These are phyloP conservation scores for Penicillium waksmanii DNA, from an alignment of 495 filamentous ascomycete species.

Conservation along the genomic window DNA sequence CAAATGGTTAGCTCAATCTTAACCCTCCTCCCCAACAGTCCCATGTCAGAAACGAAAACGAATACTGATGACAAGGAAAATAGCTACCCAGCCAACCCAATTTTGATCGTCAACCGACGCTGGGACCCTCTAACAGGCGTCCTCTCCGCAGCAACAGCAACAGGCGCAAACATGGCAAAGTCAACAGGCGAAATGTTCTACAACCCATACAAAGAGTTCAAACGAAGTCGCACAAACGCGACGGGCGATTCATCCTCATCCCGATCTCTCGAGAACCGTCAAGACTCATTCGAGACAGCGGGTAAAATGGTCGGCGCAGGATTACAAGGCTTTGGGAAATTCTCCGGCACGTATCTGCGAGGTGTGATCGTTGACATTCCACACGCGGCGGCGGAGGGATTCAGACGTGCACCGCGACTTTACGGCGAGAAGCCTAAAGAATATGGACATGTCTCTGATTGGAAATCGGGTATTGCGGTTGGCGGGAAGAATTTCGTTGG, in stretches of 20 bases:
- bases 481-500: slow-evolving; percentile 64
- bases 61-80: slow-evolving; percentile 13
- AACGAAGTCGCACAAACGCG: slow-evolving; percentile 14
- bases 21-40: no score
- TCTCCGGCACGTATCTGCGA: slow-evolving; percentile 31
- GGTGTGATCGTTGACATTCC: slow-evolving; percentile 64
- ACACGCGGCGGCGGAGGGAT: slow-evolving; percentile 75
- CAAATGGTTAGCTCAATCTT: slow-evolving; percentile 33
- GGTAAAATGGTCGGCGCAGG: slow-evolving; percentile 34
- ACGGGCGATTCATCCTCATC: not conserved
- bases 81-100: slow-evolving; percentile 36
- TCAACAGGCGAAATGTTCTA: slow-evolving; percentile 38
- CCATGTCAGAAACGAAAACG: not conserved
- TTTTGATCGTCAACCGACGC: slow-evolving; percentile 38
- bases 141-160: slow-evolving; percentile 34
- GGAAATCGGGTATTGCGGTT: slow-evolving; percentile 38
- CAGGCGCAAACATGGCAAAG: slow-evolving; percentile 29
- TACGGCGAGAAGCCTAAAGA: slow-evolving; percentile 64
- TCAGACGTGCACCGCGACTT: slow-evolving; percentile 79
- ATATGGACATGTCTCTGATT: slow-evolving; percentile 38
- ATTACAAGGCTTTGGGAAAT: slow-evolving; percentile 37
- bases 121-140: slow-evolving; percentile 54
- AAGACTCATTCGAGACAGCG: slow-evolving; percentile 15
- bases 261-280: slow-evolving; percentile 13
- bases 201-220: slow-evolving; percentile 38